Conservation (phyloP, 108 stramenopile genomes). For the Cylindrotheca fusiformis region DNA sequence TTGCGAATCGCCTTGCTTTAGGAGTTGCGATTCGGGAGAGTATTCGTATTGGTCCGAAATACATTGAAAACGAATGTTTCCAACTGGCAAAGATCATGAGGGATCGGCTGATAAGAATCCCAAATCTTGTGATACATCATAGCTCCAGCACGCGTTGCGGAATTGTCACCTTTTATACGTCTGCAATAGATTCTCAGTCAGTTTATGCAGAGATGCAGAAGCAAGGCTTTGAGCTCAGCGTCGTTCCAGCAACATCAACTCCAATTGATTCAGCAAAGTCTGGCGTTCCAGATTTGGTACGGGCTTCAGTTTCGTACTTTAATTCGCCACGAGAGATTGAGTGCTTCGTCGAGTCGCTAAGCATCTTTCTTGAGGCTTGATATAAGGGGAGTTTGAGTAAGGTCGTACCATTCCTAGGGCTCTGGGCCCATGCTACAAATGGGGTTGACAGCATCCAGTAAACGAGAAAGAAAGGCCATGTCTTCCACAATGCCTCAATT, state of each 20-base stretch:
- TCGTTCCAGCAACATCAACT: conserved; percentile 65
- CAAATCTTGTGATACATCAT: conserved; percentile 30
- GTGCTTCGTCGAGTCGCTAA: conserved; percentile 30
- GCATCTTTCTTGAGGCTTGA: neutral
- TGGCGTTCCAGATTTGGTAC: conserved; percentile 35
- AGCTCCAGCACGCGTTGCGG: conserved; percentile 37
- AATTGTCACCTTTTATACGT: conserved; percentile 47
- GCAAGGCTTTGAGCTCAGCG: conserved; percentile 44
- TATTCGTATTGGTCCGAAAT: conserved; percentile 36
- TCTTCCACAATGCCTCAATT: too few species aligned
- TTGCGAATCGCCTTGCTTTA: conserved; percentile 59
- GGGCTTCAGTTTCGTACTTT: conserved; percentile 61
- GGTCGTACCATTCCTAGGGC: too few species aligned
- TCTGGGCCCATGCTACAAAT: too few species aligned
- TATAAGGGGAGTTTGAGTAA: neutral
- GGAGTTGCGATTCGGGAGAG: conserved; percentile 62
- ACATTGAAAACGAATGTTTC: conserved; percentile 30
- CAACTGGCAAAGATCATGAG: conserved; percentile 22
- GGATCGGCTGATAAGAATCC: conserved; percentile 21
- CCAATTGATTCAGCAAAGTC: conserved; percentile 56
- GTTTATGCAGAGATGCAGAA: conserved; percentile 16
- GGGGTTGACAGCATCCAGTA: too few species aligned
- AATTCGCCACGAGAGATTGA: conserved; percentile 51
- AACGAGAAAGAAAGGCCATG: too few species aligned
- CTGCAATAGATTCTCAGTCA: conserved; percentile 15